Base-by-base conservation (phyloP, 192 early-diverging fungal species). In the Podila verticillata region DNA sequence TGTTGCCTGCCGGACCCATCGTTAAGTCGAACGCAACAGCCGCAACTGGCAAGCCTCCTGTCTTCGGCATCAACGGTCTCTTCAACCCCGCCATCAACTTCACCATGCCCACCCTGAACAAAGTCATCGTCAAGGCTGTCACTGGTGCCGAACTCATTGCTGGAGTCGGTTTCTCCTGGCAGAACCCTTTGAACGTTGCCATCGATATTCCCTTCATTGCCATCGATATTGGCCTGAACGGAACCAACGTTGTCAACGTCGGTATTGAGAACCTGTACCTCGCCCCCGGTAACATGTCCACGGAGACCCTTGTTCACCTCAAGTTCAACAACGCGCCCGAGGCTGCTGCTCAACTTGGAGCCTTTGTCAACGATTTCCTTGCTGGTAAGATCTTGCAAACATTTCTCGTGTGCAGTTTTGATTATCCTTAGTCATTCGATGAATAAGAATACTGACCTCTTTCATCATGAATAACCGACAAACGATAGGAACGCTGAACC, bases 91-190 rank as follows among this genome's bases (percentile, higher is more conserved):
- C 56, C 8, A 54, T 80, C 44, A 68, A 72, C 65, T 59, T 62
- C 3, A 72, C 77, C 5, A 22, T 35, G 59, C 77, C 77, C n/a
- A 72, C 70, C 8, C n/a, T 80, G 15, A 64, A 71, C 57, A 80
- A 80, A 66, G 60, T 80, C 61, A 68, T 35, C 20, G 32, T 72
- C 56, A 72, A 80, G 66, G 69, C 77, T 26, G 59, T 67, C 20
- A 51, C 77, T 22, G 77, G 77, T 22, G 70, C 70, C 26, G 58
- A 72, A 51, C 35, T 80, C 64, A 72, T 70, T 29, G 77, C 63
- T 17, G 77, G 77, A 58, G 70, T 80, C 44, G 77, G 70, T 22
- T 80, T 80, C 66, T 49, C 70, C 0, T 80, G 77, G 77, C 51
- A 68, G 39, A 80, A 80, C 61, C 77, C 77, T 47, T 60, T 72